Percentiles rank a stretch among this genome's conserved stretches.
Evolutionary conservation across 352 stramenopile genomes (phyloP).

Genomic region (Globisporangium okanoganense): DNA sequence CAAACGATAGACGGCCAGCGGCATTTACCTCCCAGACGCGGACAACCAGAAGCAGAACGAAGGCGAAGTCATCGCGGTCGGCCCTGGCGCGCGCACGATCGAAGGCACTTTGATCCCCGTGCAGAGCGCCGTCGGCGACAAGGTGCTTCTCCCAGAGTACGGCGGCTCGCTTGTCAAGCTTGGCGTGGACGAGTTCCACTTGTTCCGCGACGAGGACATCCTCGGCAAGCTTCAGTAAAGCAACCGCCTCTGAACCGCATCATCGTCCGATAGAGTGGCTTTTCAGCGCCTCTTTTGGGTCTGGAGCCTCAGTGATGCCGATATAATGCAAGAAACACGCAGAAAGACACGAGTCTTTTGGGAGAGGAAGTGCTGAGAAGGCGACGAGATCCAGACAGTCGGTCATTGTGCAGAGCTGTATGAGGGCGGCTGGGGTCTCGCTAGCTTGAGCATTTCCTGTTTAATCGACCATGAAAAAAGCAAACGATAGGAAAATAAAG

Average conservation of each 20-base stretch:
- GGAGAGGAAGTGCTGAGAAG: neutral
- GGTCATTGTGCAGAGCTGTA: neutral
- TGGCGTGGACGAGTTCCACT: conserved; percentile 89
- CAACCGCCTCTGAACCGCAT: neutral
- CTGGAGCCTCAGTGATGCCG: conserved; percentile 5
- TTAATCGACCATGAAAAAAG: conserved; percentile 5
- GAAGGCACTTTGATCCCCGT: conserved; percentile 89
- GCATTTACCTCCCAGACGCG: conserved; percentile 93
- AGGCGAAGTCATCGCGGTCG: conserved; percentile 92
- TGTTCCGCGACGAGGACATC: conserved; percentile 97
- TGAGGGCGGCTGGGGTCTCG: neutral
- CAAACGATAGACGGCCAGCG: conserved; percentile 75
- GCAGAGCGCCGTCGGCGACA: conserved; percentile 90
- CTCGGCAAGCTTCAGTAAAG: conserved; percentile 94
- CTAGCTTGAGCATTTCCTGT: neutral
- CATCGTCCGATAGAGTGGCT: conserved; percentile 9
- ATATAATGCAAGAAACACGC: conserved; percentile 5
- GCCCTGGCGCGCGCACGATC: conserved; percentile 85
- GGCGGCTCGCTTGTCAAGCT: conserved; percentile 93
- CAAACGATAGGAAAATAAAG: conserved; percentile 31
- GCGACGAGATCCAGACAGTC: neutral
- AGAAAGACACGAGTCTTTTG: conserved; percentile 5
- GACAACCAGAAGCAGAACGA: conserved; percentile 93
- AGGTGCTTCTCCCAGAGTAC: conserved; percentile 96
- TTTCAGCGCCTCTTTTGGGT: neutral